These are phyloP conservation scores for Juglanconis sp. DNA, from an alignment of 2,329 filamentous ascomycete genomes.

Conservation along the genomic window DNA sequence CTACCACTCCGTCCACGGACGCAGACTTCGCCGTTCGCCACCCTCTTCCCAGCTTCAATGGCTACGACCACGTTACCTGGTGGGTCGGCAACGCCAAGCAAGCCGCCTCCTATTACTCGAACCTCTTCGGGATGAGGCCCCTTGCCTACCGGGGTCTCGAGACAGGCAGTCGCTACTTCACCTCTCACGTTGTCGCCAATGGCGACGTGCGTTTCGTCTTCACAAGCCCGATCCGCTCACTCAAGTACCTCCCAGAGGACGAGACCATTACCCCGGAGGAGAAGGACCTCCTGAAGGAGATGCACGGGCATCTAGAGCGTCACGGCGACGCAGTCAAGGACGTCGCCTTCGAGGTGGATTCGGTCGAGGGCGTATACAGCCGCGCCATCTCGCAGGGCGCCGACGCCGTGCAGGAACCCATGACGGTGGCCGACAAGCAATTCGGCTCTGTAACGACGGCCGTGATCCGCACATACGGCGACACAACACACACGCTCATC, in stretches of 20 bases:
- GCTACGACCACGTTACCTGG: slow-evolving; percentile 93
- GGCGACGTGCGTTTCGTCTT: slow-evolving; percentile 77
- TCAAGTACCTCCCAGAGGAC: slow-evolving; percentile 49
- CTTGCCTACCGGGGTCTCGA: slow-evolving; percentile 86
- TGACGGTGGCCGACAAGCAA: slow-evolving; percentile 51
- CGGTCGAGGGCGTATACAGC: slow-evolving; percentile 75
- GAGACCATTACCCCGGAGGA: slow-evolving; percentile 64
- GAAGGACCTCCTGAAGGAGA: slow-evolving; percentile 63
- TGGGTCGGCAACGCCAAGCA: slow-evolving; percentile 97
- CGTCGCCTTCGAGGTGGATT: slow-evolving; percentile 91
- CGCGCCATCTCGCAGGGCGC: slow-evolving; percentile 67
- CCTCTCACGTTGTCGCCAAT: slow-evolving; percentile 81
- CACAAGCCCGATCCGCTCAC: slow-evolving; percentile 72
- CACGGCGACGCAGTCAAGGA: slow-evolving; percentile 96
- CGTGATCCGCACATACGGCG: slow-evolving; percentile 86
- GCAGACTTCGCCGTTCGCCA: slow-evolving; percentile 53
- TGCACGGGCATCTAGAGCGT: slow-evolving; percentile 77
- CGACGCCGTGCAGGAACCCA: slow-evolving; percentile 60
- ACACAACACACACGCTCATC: slow-evolving; percentile 92
- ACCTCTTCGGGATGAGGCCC: slow-evolving; percentile 79
- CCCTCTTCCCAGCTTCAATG: slow-evolving; percentile 61
- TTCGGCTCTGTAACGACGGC: slow-evolving; percentile 69
- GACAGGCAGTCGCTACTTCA: slow-evolving; percentile 76
- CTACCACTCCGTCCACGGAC: slow-evolving; percentile 37
- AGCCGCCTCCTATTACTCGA: slow-evolving; percentile 83